A percentile compares a stretch with the other conserved stretches of the same genome.
phyloP scores from a whole-genome alignment of 2,329 filamentous ascomycete species.

The Botrytis fragariae region DNA sequence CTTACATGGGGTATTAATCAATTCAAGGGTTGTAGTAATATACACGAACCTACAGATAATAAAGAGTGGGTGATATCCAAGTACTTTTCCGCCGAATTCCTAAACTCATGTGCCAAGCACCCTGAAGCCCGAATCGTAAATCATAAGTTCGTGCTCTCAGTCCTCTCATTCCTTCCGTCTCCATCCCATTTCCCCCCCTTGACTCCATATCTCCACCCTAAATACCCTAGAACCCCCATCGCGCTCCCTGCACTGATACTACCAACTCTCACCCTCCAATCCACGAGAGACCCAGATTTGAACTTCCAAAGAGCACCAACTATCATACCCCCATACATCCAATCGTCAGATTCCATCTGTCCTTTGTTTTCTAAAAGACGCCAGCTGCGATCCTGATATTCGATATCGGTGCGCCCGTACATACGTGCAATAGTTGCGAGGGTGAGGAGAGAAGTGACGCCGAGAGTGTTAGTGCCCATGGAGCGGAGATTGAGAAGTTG shows the following conservation, averaged over 20 bases:
- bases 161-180: conserved; percentile 8
- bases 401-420: conserved; percentile 55
- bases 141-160: not conserved
- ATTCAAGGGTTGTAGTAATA: not conserved
- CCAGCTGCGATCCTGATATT: conserved; percentile 65
- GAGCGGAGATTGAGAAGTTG: conserved; percentile 44
- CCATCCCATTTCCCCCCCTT: conserved; percentile 41
- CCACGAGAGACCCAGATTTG: conserved; percentile 35
- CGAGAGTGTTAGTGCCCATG: conserved; percentile 46
- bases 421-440: conserved; percentile 49
- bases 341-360: conserved; percentile 57
- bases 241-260: conserved; percentile 49
- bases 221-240: conserved; percentile 48
- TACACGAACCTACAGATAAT: not conserved
- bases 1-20: not conserved
- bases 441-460: conserved; percentile 46
- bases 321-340: conserved; percentile 47
- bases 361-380: conserved; percentile 58
- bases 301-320: conserved; percentile 30
- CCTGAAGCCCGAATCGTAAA: not conserved
- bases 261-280: conserved; percentile 45
- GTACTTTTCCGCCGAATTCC: not conserved
- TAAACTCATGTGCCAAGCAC: not conserved
- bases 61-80: not conserved
- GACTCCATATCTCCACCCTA: conserved; percentile 51